phyloP scores from a whole-genome alignment of 2,329 filamentous ascomycete genomes.

The Keithomyces neogunnii region DNA sequence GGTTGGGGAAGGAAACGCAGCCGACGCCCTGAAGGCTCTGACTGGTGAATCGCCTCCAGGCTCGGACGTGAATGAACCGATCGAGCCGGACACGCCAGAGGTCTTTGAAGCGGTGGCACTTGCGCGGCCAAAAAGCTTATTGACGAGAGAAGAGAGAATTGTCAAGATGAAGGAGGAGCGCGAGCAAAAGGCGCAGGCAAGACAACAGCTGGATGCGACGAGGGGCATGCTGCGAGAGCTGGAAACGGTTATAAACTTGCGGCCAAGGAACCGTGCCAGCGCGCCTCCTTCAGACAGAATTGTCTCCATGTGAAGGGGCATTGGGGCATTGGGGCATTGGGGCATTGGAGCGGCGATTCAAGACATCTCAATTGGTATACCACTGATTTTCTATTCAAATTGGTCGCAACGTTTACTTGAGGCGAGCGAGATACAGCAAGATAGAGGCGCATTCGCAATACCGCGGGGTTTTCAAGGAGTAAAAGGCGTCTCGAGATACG shows the following conservation, averaged over 20 bases:
- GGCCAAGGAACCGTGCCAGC: slow-evolving; percentile 32
- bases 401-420: not conserved
- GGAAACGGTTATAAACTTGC: slow-evolving; percentile 71
- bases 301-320: slow-evolving; percentile 31
- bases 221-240: slow-evolving; percentile 88
- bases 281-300: slow-evolving; percentile 20
- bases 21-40: slow-evolving; percentile 64
- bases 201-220: slow-evolving; percentile 71
- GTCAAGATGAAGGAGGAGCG: slow-evolving; percentile 82
- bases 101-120: slow-evolving; percentile 88
- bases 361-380: too few relatives aligned
- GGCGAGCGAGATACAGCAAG: not conserved
- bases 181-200: slow-evolving; percentile 59
- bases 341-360: not conserved
- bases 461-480: not conserved
- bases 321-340: too few relatives aligned
- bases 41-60: slow-evolving; percentile 59
- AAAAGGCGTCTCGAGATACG: not conserved
- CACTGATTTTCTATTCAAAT: not conserved
- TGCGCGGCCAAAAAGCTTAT: slow-evolving; percentile 52
- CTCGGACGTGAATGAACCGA: slow-evolving; percentile 43
- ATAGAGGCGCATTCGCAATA: not conserved
- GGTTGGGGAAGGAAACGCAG: slow-evolving; percentile 42
- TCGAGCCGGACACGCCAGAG: slow-evolving; percentile 61
- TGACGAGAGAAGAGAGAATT: slow-evolving; percentile 83